A percentile compares a stretch with the other conserved stretches of the same genome.
Conservation (phyloP, 345 rosid species). For the Luvunga scandens region DNA sequence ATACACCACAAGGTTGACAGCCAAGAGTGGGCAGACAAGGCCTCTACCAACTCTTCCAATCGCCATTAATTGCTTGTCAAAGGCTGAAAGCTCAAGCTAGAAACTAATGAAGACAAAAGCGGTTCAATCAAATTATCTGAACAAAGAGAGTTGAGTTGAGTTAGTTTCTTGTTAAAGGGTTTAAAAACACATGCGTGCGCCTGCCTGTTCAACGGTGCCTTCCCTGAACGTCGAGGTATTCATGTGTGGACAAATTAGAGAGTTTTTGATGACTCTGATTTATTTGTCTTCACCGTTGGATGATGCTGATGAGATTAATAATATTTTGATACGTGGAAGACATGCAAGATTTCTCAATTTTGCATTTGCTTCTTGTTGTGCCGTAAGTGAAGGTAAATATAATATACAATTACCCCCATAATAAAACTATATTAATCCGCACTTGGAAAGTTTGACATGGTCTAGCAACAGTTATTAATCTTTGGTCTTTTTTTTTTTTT, state of each 20-base stretch:
- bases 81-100: background rate
- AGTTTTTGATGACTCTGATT: background rate
- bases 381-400: too few relatives aligned
- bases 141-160: background rate
- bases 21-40: slow-evolving; percentile 29
- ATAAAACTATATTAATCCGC: too few relatives aligned
- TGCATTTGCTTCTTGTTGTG: background rate
- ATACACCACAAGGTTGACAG: slow-evolving; percentile 25
- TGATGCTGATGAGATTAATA: background rate
- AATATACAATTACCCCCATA: too few relatives aligned
- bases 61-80: slow-evolving; percentile 1
- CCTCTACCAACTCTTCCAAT: slow-evolving; percentile 11
- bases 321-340: background rate
- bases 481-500: too few relatives aligned
- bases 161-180: background rate
- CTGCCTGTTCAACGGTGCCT: background rate
- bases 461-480: too few relatives aligned
- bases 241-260: background rate
- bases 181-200: background rate
- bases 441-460: too few relatives aligned
- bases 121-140: too few relatives aligned
- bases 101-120: background rate
- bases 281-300: background rate
- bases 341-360: background rate
- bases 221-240: background rate